These are phyloP conservation scores for Globisporangium ultimum DNA, from an alignment of 352 stramenopile species.

Conservation along the genomic window DNA sequence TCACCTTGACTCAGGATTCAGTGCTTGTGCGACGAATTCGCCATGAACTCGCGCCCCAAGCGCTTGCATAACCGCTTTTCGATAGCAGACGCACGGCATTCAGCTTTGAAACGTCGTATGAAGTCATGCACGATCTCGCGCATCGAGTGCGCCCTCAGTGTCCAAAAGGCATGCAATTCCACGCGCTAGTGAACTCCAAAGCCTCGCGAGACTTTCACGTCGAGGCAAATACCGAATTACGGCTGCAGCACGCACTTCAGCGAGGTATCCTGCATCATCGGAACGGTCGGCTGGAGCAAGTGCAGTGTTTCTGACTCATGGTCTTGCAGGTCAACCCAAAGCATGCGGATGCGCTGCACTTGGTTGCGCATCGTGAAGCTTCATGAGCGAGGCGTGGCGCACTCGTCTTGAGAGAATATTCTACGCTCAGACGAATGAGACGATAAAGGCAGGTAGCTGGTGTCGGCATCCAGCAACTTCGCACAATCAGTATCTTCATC, in stretches of 20 bases:
- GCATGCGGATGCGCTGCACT: constrained; percentile 37
- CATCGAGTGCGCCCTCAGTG: constrained; percentile 15
- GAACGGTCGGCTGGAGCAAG: constrained; percentile 13
- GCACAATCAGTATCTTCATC: too few relatives aligned
- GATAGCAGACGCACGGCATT: constrained; percentile 50
- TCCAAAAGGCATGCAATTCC: constrained; percentile 15
- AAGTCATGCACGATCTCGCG: constrained; percentile 55
- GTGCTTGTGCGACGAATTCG: constrained; percentile 26
- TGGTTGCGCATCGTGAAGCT: constrained; percentile 20
- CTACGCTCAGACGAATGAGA: too few relatives aligned
- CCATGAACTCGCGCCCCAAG: constrained; percentile 21
- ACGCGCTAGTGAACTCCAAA: constrained; percentile 43
- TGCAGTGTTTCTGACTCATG: constrained; percentile 31
- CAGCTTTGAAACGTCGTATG: constrained; percentile 71
- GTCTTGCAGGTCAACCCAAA: constrained; percentile 6
- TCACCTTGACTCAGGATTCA: constrained; percentile 33
- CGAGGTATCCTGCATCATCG: constrained; percentile 31
- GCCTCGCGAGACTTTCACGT: neutral
- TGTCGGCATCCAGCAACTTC: too few relatives aligned
- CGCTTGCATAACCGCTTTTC: constrained; percentile 59
- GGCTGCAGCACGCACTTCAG: constrained; percentile 17
- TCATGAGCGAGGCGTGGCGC: too few relatives aligned
- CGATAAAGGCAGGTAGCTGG: too few relatives aligned
- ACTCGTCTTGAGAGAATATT: too few relatives aligned
- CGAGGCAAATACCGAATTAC: constrained; percentile 3